Base-by-base conservation (phyloP, 2,329 filamentous ascomycete genomes). In the Cladosporium oxysporum region DNA sequence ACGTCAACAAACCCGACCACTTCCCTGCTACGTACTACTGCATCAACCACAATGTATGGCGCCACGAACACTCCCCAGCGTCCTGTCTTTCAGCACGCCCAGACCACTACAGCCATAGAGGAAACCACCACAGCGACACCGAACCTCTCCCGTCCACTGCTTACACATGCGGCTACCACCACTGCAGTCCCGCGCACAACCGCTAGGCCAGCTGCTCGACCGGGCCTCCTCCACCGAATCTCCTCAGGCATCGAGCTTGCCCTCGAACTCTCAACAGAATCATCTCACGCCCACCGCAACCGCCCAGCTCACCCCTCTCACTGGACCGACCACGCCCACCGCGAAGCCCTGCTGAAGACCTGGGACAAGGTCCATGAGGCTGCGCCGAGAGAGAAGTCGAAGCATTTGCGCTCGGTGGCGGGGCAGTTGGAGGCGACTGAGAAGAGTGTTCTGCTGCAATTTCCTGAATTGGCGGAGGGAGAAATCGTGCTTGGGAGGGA, bases 251-350 rank as follows among this genome's bases (percentile, higher is more conserved):
- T 58, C 37, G 52, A 58, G 10, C 12, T 23, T 58, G 67, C 60
- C 53, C 70, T 73, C 63, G 72, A 71, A 23, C 70, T 74, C 18
- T 63, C 63, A n/a, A 52, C 69, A 8, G 44, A 59, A n/a, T 69
- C 52, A 26, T 44, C 69, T 10, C 41, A 62, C 16, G 69, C 58
- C 37, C 66, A 71, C 41, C 69, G 67, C n/a, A 68, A 71, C 58
- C 66, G 65, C 8, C 73, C 71, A 12, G 28, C 65, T 3, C 23
- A 62, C 2, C 73, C 73, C 2, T 71, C 69, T 8, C 44, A 73
- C 66, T 75, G 72, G 73, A 69, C 68, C 52, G 69, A 73, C 26
- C 58, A 68, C 23, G 62, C 66, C 3, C 72, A 75, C 62, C 69
- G 63, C 16, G 52, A 53, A 11, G 61, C 69, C n/a, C 64, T 75